phyloP scores from a whole-genome alignment of 371 early-diverging fungal species.

The Mortierella sp. region DNA sequence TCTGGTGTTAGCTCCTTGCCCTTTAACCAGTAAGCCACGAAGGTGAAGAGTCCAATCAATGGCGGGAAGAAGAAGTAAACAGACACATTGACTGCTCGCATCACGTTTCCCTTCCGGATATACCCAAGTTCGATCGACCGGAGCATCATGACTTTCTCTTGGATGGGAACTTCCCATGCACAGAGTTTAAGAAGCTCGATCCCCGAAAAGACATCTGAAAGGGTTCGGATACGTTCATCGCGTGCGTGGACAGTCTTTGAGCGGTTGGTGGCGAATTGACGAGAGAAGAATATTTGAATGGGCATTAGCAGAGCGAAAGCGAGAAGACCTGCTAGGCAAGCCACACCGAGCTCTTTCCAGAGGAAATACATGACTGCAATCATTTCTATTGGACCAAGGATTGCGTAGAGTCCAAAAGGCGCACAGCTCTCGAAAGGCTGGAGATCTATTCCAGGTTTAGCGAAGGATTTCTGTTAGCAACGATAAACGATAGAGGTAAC shows the following conservation, averaged over 20 bases:
- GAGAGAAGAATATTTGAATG: slow-evolving; percentile 53
- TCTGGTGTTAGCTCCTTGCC: slow-evolving; percentile 47
- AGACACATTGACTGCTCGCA: slow-evolving; percentile 57
- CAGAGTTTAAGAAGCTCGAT: slow-evolving; percentile 61
- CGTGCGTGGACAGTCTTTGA: slow-evolving; percentile 70
- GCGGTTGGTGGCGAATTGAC: slow-evolving; percentile 54
- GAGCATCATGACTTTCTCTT: slow-evolving; percentile 47
- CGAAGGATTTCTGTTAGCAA: background rate
- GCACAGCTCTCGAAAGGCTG: slow-evolving; percentile 57
- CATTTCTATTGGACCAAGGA: slow-evolving; percentile 54
- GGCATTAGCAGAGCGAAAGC: slow-evolving; percentile 64
- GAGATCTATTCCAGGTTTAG: no score
- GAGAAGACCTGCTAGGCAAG: slow-evolving; percentile 73
- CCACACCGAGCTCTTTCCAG: slow-evolving; percentile 67
- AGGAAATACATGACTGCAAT: slow-evolving; percentile 68
- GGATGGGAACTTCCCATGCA: slow-evolving; percentile 67
- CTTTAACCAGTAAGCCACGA: slow-evolving; percentile 54
- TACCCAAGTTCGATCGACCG: slow-evolving; percentile 48
- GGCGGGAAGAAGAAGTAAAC: slow-evolving; percentile 62
- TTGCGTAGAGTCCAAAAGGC: slow-evolving; percentile 43
- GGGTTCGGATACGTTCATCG: slow-evolving; percentile 70
- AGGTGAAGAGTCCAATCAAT: slow-evolving; percentile 58
- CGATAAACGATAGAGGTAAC: no score
- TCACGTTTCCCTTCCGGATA: slow-evolving; percentile 50
- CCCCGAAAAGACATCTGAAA: slow-evolving; percentile 71